These are phyloP conservation scores for Sclerotinia spermophila DNA, from an alignment of 2,329 filamentous ascomycete species.

Conservation along the genomic window DNA sequence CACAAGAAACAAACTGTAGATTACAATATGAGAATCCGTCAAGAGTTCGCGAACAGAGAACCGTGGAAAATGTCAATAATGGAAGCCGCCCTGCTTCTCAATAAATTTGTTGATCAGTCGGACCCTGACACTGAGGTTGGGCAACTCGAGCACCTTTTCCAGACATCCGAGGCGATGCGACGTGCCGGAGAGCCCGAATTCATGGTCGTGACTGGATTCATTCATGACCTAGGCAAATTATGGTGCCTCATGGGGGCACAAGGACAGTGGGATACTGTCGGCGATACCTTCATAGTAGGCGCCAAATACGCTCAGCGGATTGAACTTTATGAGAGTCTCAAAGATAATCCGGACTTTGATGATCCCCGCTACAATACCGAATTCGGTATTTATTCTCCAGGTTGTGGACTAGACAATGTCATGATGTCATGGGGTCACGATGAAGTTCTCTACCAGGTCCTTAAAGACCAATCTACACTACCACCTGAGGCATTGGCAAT, in stretches of 20 bases:
- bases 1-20: conserved; percentile 71
- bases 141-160: conserved; percentile 86
- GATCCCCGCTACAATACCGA: conserved; percentile 72
- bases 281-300: conserved; percentile 78
- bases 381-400: conserved; percentile 73
- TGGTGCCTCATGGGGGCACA: conserved; percentile 77
- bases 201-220: conserved; percentile 75
- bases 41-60: conserved; percentile 62
- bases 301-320: conserved; percentile 72
- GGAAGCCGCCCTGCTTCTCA: conserved; percentile 89
- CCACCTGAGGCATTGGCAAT: conserved; percentile 83
- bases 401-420: conserved; percentile 80
- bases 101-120: conserved; percentile 85
- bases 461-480: conserved; percentile 75
- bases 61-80: conserved; percentile 75
- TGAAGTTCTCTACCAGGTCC: conserved; percentile 82
- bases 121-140: conserved; percentile 85
- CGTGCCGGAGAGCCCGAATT: conserved; percentile 77
- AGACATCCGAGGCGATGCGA: conserved; percentile 84
- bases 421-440: conserved; percentile 91
- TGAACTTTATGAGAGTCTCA: conserved; percentile 78
- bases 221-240: conserved; percentile 78
- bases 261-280: conserved; percentile 92
- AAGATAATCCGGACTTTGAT: conserved; percentile 67
- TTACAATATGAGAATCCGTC: conserved; percentile 79